Percentiles rank a stretch among this genome's conserved stretches.
Evolutionary conservation across 805 yeast genomes (phyloP).

Genomic region (Myxozyma melibiosi): DNA sequence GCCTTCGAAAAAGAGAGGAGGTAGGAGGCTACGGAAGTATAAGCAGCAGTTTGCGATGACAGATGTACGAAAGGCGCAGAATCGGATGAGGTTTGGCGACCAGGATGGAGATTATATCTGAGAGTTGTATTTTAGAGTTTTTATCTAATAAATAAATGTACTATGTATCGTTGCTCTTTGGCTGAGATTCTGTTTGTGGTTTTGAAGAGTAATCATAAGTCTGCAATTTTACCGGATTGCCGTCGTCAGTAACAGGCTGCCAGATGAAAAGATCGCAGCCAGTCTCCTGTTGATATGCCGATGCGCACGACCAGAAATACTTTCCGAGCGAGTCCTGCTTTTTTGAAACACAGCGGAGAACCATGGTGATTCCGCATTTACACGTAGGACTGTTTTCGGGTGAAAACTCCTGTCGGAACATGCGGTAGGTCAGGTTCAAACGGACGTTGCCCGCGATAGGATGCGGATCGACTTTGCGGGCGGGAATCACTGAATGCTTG

Average conservation of each 20-base stretch:
- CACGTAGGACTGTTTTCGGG: slow-evolving; percentile 49
- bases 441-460: slow-evolving; percentile 54
- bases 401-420: slow-evolving; percentile 49
- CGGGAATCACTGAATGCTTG: slow-evolving; percentile 64
- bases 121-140: too few relatives aligned
- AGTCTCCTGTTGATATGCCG: slow-evolving; percentile 28
- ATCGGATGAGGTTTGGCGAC: slow-evolving; percentile 80
- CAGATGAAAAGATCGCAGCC: slow-evolving; percentile 28
- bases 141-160: too few relatives aligned
- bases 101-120: slow-evolving; percentile 64
- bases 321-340: slow-evolving; percentile 17
- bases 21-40: slow-evolving; percentile 73
- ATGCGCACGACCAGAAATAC: slow-evolving; percentile 36
- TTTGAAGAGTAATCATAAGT: background rate
- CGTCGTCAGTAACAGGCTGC: slow-evolving; percentile 25
- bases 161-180: too few relatives aligned
- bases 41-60: slow-evolving; percentile 81
- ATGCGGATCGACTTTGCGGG: slow-evolving; percentile 48
- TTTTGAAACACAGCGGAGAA: slow-evolving; percentile 29
- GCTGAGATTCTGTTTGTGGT: too few relatives aligned
- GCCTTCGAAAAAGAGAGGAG: slow-evolving; percentile 83
- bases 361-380: slow-evolving; percentile 42
- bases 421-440: slow-evolving; percentile 67
- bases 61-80: slow-evolving; percentile 79
- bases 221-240: slow-evolving; percentile 13